phyloP scores from a whole-genome alignment of 306 rosid genomes.

The Acacia confusa region DNA sequence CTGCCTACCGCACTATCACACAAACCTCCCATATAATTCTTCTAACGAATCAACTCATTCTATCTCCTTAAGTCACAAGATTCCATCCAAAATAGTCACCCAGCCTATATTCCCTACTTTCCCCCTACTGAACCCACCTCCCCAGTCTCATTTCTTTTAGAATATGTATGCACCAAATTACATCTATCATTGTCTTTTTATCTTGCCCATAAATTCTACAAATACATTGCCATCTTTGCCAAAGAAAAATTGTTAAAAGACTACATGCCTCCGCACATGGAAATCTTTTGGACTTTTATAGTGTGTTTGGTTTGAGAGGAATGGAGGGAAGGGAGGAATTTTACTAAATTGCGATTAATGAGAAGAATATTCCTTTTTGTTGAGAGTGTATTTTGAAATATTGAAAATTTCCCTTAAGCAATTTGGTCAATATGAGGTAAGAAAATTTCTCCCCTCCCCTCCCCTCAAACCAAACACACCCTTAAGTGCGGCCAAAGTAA shows the following conservation, averaged over 20 bases:
- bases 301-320: no score
- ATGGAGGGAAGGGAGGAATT: no score
- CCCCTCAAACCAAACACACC: no score
- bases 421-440: no score
- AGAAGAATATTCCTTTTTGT: no score
- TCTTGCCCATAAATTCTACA: background rate
- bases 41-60: background rate
- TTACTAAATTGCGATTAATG: no score
- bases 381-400: no score
- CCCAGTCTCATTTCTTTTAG: background rate
- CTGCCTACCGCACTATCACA: background rate
- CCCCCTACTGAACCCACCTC: background rate
- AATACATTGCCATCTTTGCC: background rate
- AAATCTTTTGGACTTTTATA: background rate
- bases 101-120: background rate
- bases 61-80: background rate
- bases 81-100: background rate
- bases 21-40: background rate
- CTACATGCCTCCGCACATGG: background rate
- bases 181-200: background rate
- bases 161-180: background rate
- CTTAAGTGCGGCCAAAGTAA: background rate
- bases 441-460: no score
- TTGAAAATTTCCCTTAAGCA: no score
- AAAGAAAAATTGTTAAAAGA: background rate